Base-by-base conservation (phyloP, 2,329 filamentous ascomycete genomes). In the Penicillium sp. region DNA sequence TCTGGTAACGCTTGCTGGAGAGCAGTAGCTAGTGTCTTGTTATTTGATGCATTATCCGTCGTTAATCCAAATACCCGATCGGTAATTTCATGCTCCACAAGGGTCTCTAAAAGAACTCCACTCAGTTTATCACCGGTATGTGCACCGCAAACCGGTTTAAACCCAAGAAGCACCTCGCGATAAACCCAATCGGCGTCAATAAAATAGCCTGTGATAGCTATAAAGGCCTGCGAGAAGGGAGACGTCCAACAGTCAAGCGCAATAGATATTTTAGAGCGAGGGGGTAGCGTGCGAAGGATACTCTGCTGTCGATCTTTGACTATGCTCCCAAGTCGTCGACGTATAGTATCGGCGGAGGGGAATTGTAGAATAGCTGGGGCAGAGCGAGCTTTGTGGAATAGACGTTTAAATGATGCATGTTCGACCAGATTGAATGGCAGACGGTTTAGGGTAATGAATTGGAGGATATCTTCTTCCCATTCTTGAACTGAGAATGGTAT, bases 11-110 rank as follows among this genome's bases (percentile, higher is more conserved):
- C 2, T 16, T 38, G 34, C 14, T 38, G 34, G n/a, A 38, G 13
- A 4, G 13, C 4, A n/a, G 2, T 38, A n/a, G 10, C 31, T 7
- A 58, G 16, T 8, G 53, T 56, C 13, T 9, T 13, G 22, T 58
- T 56, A 39, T 58, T 58, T 5, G 47, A 58, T 22, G 53, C 49
- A 22, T 56, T 56, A 32, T 58, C 24, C 39, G 53, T 58, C 1
- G 47, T 56, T 22, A 54, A 18, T 3, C 22, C 27, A 2, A 54
- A 32, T 4, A 57, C 34, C 7, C 48, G 4, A 13, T 52, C 27
- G 9, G n/a, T n/a, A 29, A 57, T 57, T 1, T 43, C 10, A 39
- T 55, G 44, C 13, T 56, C 29, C 22, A 46, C 2, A n/a, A 56
- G 43, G 2, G 40, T 27, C 0, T 43, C 2, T 3, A 56, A n/a